These are phyloP conservation scores for Wallemia ichthyophaga DNA, from an alignment of 1,284 basidiomycete species.

Conservation along the genomic window DNA sequence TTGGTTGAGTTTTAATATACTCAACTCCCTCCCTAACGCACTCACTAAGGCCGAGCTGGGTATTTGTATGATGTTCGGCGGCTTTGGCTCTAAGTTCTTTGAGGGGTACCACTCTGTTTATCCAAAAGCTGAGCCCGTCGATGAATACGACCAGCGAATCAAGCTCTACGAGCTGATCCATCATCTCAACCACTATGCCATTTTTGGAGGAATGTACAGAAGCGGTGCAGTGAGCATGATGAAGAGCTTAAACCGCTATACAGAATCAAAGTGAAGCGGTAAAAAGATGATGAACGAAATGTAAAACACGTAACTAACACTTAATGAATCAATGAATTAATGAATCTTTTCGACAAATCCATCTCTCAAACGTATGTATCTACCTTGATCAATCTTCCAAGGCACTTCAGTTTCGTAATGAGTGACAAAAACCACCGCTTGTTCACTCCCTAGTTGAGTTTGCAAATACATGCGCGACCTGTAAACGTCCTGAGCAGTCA, in stretches of 20 bases:
- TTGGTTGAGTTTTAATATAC: no score
- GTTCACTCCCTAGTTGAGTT: conserved; percentile 24
- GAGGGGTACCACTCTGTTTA: conserved; percentile 3
- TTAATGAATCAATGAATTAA: not conserved
- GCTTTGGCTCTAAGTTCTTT: conserved; percentile 4
- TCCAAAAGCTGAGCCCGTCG: conserved; percentile 3
- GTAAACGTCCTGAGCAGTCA: conserved; percentile 44
- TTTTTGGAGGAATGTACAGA: conserved; percentile 3
- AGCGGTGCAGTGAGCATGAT: not conserved
- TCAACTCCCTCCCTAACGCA: no score
- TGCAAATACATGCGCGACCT: conserved; percentile 32
- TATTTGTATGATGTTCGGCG: conserved; percentile 6
- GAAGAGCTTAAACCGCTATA: not conserved
- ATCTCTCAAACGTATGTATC: not conserved
- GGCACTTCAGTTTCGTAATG: conserved; percentile 64
- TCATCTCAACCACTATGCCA: conserved; percentile 5
- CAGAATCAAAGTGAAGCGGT: not conserved
- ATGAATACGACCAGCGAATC: conserved; percentile 5
- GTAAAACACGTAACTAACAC: no score
- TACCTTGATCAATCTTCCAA: not conserved
- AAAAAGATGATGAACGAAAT: no score
- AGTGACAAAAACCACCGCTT: conserved; percentile 51
- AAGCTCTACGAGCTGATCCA: conserved; percentile 6
- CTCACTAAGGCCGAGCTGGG: conserved; percentile 3
- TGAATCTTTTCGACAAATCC: not conserved